Percentiles rank a stretch among this genome's conserved stretches.
phyloP scores from a whole-genome alignment of 805 yeast species.

The Saccharomycopsis synnaedendra region DNA sequence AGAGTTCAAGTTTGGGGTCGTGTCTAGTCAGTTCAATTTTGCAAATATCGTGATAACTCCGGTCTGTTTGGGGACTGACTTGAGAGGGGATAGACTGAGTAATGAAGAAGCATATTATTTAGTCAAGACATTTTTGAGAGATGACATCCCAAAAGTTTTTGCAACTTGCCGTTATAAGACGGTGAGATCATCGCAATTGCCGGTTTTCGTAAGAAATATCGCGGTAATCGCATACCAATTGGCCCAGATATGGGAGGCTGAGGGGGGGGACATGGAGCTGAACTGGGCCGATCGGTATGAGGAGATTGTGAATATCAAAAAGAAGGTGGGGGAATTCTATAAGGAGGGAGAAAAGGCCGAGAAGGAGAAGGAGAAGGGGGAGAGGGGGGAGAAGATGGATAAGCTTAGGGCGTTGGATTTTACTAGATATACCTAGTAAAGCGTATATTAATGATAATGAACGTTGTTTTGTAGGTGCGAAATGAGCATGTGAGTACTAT shows the following conservation, averaged over 20 bases:
- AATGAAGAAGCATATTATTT: constrained; percentile 31
- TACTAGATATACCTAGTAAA: too few relatives aligned
- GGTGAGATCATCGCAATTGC: constrained; percentile 45
- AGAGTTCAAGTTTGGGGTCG: constrained; percentile 57
- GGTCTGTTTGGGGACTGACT: constrained; percentile 17
- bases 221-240: constrained; percentile 58
- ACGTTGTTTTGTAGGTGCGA: too few relatives aligned
- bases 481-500: too few relatives aligned
- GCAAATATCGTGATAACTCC: constrained; percentile 73
- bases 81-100: constrained; percentile 1
- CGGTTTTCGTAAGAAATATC: constrained; percentile 55
- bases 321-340: constrained; percentile 5
- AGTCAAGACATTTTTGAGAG: constrained; percentile 52
- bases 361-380: too few relatives aligned
- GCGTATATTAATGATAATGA: too few relatives aligned
- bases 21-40: constrained; percentile 74
- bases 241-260: constrained; percentile 62
- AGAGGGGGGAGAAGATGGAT: too few relatives aligned
- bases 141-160: constrained; percentile 67
- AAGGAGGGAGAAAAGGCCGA: too few relatives aligned
- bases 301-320: constrained; percentile 7
- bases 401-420: too few relatives aligned
- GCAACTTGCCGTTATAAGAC: constrained; percentile 70
- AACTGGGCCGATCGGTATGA: constrained; percentile 53
- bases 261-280: constrained; percentile 29